These are phyloP conservation scores for Mortierella alpina DNA, from an alignment of 192 early-diverging fungal genomes.

Conservation along the genomic window DNA sequence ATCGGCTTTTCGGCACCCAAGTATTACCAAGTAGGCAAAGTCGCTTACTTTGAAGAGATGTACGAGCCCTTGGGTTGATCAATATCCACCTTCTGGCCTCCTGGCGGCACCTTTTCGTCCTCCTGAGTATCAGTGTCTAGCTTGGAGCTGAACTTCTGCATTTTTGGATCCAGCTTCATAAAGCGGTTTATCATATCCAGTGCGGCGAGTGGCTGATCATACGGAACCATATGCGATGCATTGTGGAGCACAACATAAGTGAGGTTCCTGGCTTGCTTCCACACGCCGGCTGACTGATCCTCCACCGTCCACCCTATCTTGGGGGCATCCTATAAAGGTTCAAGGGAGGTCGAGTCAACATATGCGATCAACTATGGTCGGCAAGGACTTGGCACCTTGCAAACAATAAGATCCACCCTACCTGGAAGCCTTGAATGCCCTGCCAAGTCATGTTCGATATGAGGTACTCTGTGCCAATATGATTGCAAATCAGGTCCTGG, in stretches of 20 bases:
- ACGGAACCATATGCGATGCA: slow-evolving; percentile 91
- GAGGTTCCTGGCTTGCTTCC: slow-evolving; percentile 66
- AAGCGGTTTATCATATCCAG: slow-evolving; percentile 92
- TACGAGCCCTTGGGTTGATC: slow-evolving; percentile 21
- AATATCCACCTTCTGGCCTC: slow-evolving; percentile 41
- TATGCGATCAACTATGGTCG: not conserved
- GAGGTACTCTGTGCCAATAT: slow-evolving; percentile 73
- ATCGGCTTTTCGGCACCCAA: not conserved
- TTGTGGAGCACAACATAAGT: slow-evolving; percentile 87
- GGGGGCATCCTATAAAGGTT: slow-evolving; percentile 34
- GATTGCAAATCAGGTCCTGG: slow-evolving; percentile 85
- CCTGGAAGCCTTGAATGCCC: slow-evolving; percentile 68
- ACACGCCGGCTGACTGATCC: slow-evolving; percentile 53
- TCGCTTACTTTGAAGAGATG: slow-evolving; percentile 15
- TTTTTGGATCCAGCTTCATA: slow-evolving; percentile 62
- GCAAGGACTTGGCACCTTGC: too few relatives aligned
- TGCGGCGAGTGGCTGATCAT: slow-evolving; percentile 82
- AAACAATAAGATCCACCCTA: slow-evolving; percentile 13
- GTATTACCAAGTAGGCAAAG: not conserved
- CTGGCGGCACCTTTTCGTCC: not conserved
- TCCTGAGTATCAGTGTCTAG: slow-evolving; percentile 17
- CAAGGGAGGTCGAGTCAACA: not conserved
- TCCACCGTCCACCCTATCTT: slow-evolving; percentile 63
- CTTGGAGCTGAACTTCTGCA: slow-evolving; percentile 14
- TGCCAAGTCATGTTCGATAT: slow-evolving; percentile 77